A percentile compares a stretch with the other conserved stretches of the same genome.
Conservation (phyloP, 1,284 basidiomycete species). For the Heterobasidion occidentale region DNA sequence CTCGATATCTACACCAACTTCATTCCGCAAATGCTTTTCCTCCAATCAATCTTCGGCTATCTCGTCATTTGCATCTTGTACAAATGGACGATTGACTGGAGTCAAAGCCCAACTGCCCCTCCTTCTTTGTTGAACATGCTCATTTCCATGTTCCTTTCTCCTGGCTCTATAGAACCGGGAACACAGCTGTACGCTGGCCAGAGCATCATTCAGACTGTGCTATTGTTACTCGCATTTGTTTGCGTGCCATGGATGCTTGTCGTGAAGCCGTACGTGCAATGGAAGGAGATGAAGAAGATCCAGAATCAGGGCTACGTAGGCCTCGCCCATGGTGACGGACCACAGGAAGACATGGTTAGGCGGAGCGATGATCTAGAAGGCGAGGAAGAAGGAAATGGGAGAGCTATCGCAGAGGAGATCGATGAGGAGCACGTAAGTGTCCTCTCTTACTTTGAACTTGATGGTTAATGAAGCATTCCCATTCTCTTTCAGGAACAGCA, state of each 20-base stretch:
- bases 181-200: constrained; percentile 73
- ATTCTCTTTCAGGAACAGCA: constrained; percentile 50
- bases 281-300: constrained; percentile 85
- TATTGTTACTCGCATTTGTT: constrained; percentile 76
- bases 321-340: constrained; percentile 30
- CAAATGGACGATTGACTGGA: constrained; percentile 97
- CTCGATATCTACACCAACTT: constrained; percentile 87
- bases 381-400: constrained; percentile 83
- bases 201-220: constrained; percentile 71
- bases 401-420: constrained; percentile 60
- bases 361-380: constrained; percentile 58
- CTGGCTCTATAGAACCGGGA: constrained; percentile 68
- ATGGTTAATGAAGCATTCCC: constrained; percentile 1
- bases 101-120: constrained; percentile 58
- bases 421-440: constrained; percentile 59
- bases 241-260: constrained; percentile 97
- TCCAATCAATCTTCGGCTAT: constrained; percentile 97
- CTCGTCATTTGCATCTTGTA: constrained; percentile 92
- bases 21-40: constrained; percentile 94
- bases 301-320: constrained; percentile 82
- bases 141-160: constrained; percentile 89
- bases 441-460: neutral
- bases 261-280: constrained; percentile 90
- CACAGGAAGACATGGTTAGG: constrained; percentile 24
- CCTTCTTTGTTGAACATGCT: constrained; percentile 95